Conservation (phyloP, 352 stramenopile species). For the Phytophthora colocasiae region DNA sequence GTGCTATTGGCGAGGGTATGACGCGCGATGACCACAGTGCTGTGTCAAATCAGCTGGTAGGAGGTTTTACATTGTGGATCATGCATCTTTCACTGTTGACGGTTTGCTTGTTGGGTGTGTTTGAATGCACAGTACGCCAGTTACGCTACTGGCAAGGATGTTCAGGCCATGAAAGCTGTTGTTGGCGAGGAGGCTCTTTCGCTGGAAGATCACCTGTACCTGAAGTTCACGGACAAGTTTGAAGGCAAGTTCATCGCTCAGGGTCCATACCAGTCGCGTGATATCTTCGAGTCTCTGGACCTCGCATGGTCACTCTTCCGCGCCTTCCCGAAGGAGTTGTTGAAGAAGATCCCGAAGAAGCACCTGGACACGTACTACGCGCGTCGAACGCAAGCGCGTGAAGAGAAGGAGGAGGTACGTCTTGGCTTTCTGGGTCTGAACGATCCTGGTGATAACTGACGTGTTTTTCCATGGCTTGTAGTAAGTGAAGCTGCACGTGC, state of each 20-base stretch:
- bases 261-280: constrained; percentile 96
- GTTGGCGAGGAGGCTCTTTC: constrained; percentile 99
- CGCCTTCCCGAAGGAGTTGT: constrained; percentile 98
- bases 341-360: constrained; percentile 99
- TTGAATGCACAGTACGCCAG: constrained; percentile 69
- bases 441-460: constrained; percentile 9
- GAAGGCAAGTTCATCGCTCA: constrained; percentile 99
- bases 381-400: constrained; percentile 89
- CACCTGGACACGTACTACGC: constrained; percentile 98
- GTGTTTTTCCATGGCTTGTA: constrained; percentile 15
- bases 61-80: constrained; percentile 33
- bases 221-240: constrained; percentile 99
- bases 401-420: constrained; percentile 85
- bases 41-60: constrained; percentile 99
- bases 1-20: constrained; percentile 99
- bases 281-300: constrained; percentile 99
- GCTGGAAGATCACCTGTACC: constrained; percentile 99
- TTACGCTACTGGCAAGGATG: constrained; percentile 96
- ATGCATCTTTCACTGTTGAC: constrained; percentile 5
- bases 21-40: constrained; percentile 98
- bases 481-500: constrained; percentile 22
- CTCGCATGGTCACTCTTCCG: constrained; percentile 98
- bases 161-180: constrained; percentile 99
- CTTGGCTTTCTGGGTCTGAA: neutral
- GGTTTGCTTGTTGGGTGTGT: constrained; percentile 7